Percentiles rank a stretch among this genome's conserved stretches.
phyloP scores from a whole-genome alignment of 176 grass and related monocot species.

The Bromus sterilis region DNA sequence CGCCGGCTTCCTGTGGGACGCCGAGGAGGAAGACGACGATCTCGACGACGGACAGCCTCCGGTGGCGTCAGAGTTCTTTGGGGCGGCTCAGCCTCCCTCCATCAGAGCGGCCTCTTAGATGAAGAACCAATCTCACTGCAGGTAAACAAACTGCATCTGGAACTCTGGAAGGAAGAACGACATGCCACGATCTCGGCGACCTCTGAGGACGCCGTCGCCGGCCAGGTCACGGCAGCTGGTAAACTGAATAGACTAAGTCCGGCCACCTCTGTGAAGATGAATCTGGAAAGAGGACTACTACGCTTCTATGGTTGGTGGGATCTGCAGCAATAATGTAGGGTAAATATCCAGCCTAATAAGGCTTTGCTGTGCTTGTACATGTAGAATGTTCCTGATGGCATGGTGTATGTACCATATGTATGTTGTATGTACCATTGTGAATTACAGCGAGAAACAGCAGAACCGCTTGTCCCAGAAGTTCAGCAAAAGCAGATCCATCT shows the following conservation, averaged over 20 bases:
- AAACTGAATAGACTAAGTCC: background rate
- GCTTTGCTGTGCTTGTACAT: slow-evolving; percentile 7
- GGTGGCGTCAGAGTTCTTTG: background rate
- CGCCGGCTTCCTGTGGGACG: slow-evolving; percentile 52
- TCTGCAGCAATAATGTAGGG: background rate
- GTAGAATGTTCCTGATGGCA: slow-evolving; percentile 3
- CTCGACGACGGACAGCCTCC: background rate
- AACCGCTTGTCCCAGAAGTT: background rate
- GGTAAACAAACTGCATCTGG: background rate
- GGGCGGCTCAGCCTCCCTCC: slow-evolving; percentile 7
- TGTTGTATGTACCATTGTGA: background rate
- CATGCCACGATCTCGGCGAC: background rate
- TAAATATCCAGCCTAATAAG: background rate
- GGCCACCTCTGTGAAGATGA: background rate
- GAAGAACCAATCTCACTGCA: background rate
- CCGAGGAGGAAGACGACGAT: slow-evolving; percentile 36
- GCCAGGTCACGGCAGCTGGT: background rate
- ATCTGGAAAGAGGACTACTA: background rate
- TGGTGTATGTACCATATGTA: background rate
- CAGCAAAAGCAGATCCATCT: background rate
- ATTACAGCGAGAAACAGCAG: background rate
- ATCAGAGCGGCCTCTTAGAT: slow-evolving; percentile 25
- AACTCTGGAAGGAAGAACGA: background rate
- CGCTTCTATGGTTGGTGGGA: background rate
- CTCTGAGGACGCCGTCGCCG: background rate